phyloP scores from a whole-genome alignment of 1,284 basidiomycete species.

The Trametes hirsuta region DNA sequence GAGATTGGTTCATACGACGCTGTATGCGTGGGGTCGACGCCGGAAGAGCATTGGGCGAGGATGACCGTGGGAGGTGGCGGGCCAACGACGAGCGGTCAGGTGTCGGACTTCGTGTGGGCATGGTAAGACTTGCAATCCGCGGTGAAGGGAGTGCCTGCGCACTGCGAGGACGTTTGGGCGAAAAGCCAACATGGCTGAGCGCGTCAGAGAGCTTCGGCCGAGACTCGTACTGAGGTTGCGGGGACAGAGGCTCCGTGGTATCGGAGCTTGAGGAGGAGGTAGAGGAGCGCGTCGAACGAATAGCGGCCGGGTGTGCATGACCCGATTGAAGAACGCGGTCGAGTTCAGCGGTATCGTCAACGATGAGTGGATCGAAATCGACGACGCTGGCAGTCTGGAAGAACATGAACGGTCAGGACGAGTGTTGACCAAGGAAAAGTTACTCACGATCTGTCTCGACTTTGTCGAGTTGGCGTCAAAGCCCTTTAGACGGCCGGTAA shows the following conservation, averaged over 20 bases:
- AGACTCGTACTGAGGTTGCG: constrained; percentile 27
- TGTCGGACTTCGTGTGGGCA: constrained; percentile 17
- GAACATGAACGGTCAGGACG: constrained; percentile 3
- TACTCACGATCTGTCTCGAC: constrained; percentile 50
- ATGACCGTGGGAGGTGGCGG: constrained; percentile 17
- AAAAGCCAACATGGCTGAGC: constrained; percentile 65
- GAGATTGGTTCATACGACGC: constrained; percentile 23
- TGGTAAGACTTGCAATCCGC: constrained; percentile 17
- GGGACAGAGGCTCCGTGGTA: constrained; percentile 41
- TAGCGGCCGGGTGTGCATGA: constrained; percentile 40
- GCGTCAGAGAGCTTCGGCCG: constrained; percentile 70
- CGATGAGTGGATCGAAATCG: constrained; percentile 54
- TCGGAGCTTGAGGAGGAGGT: constrained; percentile 45
- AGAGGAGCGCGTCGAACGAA: constrained; percentile 47
- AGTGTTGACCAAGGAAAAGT: constrained; percentile 2
- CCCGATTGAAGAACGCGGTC: constrained; percentile 63
- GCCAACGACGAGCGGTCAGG: constrained; percentile 18
- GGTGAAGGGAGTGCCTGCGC: constrained; percentile 38
- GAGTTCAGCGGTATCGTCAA: constrained; percentile 64
- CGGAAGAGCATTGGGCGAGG: constrained; percentile 11
- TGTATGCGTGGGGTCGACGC: constrained; percentile 19
- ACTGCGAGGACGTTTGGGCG: constrained; percentile 68
- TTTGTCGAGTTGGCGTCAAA: constrained; percentile 55
- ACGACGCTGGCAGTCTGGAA: constrained; percentile 30
- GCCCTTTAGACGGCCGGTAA: constrained; percentile 50